Conservation (phyloP, 2,329 filamentous ascomycete genomes). For the Thelonectria olida region DNA sequence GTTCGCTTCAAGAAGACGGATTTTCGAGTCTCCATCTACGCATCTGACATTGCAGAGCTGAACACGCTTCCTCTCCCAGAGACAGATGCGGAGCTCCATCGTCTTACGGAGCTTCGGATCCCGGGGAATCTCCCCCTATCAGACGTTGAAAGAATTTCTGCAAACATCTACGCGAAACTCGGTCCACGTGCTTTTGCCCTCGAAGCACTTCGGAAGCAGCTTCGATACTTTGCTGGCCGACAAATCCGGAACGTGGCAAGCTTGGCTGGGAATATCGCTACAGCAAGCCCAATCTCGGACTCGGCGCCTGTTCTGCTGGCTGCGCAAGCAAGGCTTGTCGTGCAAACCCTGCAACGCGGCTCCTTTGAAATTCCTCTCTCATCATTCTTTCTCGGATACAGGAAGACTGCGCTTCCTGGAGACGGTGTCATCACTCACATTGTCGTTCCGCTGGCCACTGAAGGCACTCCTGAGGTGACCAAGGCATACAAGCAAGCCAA, state of each 20-base stretch:
- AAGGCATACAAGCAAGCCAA: slow-evolving; percentile 91
- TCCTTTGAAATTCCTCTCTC: slow-evolving; percentile 1
- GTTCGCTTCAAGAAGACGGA: slow-evolving; percentile 93
- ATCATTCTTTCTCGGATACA: slow-evolving; percentile 12
- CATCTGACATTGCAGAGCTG: slow-evolving; percentile 87
- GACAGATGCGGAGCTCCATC: not conserved
- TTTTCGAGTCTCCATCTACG: slow-evolving; percentile 84
- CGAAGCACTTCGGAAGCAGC: slow-evolving; percentile 83
- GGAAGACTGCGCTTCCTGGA: slow-evolving; percentile 3
- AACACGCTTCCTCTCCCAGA: not conserved
- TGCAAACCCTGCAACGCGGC: not conserved
- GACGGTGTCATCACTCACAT: slow-evolving; percentile 20
- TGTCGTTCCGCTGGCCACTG: slow-evolving; percentile 1
- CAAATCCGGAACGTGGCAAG: slow-evolving; percentile 93
- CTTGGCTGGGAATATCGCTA: slow-evolving; percentile 87
- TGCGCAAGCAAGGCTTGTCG: slow-evolving; percentile 57
- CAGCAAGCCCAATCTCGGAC: slow-evolving; percentile 90
- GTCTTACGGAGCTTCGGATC: slow-evolving; percentile 4
- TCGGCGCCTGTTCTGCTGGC: slow-evolving; percentile 89
- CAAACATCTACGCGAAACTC: not conserved
- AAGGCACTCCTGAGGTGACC: slow-evolving; percentile 76
- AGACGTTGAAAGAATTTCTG: slow-evolving; percentile 4
- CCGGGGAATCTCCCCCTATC: slow-evolving; percentile 12
- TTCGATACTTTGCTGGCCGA: slow-evolving; percentile 87
- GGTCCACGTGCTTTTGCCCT: slow-evolving; percentile 72